Evolutionary conservation across 768 basidiomycete genomes (phyloP).

Genomic region (Tylopilus sp.): DNA sequence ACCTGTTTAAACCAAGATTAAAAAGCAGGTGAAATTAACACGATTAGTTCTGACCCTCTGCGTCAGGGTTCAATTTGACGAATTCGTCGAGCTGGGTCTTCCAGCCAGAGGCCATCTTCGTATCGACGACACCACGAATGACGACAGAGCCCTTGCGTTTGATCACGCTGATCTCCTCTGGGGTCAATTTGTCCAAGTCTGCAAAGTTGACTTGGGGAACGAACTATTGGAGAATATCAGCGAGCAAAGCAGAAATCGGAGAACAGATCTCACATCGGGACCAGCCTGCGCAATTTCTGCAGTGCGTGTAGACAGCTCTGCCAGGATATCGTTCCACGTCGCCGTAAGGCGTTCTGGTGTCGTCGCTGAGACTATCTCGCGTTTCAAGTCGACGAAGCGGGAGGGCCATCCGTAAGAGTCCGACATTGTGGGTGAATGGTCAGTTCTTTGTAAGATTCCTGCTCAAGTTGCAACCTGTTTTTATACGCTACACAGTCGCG

Average conservation of each 20-base stretch:
- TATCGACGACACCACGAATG: slow-evolving; percentile 57
- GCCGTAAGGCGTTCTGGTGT: slow-evolving; percentile 45
- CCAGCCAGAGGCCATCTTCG: slow-evolving; percentile 55
- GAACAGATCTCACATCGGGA: slow-evolving; percentile 39
- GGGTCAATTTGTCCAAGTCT: slow-evolving; percentile 45
- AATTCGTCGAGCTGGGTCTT: slow-evolving; percentile 54
- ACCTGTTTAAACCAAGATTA: slow-evolving; percentile 33
- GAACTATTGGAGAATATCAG: slow-evolving; percentile 34
- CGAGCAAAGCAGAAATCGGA: background rate
- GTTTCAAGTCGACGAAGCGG: slow-evolving; percentile 57
- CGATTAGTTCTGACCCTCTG: slow-evolving; percentile 39
- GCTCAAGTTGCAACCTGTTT: background rate
- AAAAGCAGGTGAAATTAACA: background rate
- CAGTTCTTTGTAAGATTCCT: background rate
- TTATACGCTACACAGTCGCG: slow-evolving; percentile 8
- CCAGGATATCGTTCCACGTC: slow-evolving; percentile 58
- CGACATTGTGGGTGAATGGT: slow-evolving; percentile 10
- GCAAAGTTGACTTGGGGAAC: slow-evolving; percentile 61
- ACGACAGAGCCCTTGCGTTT: slow-evolving; percentile 57
- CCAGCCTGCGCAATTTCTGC: slow-evolving; percentile 45
- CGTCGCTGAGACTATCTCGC: slow-evolving; percentile 48
- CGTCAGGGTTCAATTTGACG: slow-evolving; percentile 52
- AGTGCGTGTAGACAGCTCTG: slow-evolving; percentile 45
- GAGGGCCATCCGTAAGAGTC: slow-evolving; percentile 19
- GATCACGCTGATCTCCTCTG: slow-evolving; percentile 46